phyloP scores from a whole-genome alignment of 768 basidiomycete species.

The Antrodiella citrinella region DNA sequence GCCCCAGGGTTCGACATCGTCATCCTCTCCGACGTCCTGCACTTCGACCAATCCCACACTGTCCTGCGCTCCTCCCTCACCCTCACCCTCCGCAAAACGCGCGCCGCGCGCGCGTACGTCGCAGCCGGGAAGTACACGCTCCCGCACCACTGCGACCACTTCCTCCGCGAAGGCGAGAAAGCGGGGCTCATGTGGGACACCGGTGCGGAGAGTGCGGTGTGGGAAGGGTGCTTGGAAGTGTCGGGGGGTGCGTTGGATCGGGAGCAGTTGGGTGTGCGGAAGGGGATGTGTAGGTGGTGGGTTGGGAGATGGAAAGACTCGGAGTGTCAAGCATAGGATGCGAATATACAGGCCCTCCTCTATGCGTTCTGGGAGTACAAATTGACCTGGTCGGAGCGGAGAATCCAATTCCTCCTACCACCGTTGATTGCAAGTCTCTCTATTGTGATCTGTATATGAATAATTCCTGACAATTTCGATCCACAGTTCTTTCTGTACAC shows the following conservation, averaged over 20 bases:
- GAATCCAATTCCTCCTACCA: no score
- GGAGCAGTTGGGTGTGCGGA: constrained; percentile 40
- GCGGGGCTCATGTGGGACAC: constrained; percentile 34
- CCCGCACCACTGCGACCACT: constrained; percentile 41
- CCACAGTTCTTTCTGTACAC: no score
- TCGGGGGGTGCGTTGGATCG: constrained; percentile 32
- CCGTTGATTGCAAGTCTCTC: no score
- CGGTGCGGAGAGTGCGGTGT: constrained; percentile 26
- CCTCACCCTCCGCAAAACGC: constrained; percentile 36
- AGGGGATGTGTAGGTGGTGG: constrained; percentile 58
- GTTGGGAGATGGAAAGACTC: constrained; percentile 42
- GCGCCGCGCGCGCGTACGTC: constrained; percentile 42
- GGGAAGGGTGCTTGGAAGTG: constrained; percentile 42
- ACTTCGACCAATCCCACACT: constrained; percentile 56
- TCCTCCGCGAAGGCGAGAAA: constrained; percentile 32
- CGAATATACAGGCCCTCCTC: no score
- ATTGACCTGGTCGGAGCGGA: no score
- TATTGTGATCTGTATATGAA: no score
- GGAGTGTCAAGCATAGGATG: no score
- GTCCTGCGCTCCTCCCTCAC: constrained; percentile 43
- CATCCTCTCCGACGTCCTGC: constrained; percentile 65
- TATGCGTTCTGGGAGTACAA: no score
- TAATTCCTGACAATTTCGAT: no score
- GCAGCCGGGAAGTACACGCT: constrained; percentile 60
- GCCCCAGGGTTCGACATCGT: constrained; percentile 47